Evolutionary conservation across 768 basidiomycete species (phyloP).

Genomic region (Naganishia kalamii): DNA sequence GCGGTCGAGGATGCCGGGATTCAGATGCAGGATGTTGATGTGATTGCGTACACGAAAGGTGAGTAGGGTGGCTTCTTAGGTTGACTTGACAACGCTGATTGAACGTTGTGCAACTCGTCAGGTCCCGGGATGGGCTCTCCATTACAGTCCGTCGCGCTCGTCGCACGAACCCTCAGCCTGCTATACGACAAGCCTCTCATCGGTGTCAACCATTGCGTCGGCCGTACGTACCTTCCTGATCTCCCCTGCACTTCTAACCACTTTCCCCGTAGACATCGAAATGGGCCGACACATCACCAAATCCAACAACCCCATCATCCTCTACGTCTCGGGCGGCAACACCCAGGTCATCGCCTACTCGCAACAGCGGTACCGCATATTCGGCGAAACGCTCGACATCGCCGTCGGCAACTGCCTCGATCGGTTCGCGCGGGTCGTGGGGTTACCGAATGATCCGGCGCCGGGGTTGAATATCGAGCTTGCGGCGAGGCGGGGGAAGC

Average conservation of each 20-base stretch:
- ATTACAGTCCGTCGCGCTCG: slow-evolving; percentile 84
- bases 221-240: slow-evolving; percentile 60
- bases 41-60: slow-evolving; percentile 98
- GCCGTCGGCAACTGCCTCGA: slow-evolving; percentile 99
- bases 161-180: slow-evolving; percentile 82
- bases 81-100: not conserved
- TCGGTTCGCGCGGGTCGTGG: slow-evolving; percentile 89
- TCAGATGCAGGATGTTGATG: slow-evolving; percentile 73
- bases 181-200: slow-evolving; percentile 85
- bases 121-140: slow-evolving; percentile 99
- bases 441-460: slow-evolving; percentile 87
- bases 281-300: slow-evolving; percentile 95
- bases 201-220: slow-evolving; percentile 98
- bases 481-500: slow-evolving; percentile 81
- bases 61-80: slow-evolving; percentile 18
- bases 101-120: slow-evolving; percentile 40
- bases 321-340: slow-evolving; percentile 98
- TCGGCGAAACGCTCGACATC: slow-evolving; percentile 97
- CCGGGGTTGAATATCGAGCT: slow-evolving; percentile 98
- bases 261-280: slow-evolving; percentile 70
- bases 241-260: not conserved
- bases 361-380: slow-evolving; percentile 92
- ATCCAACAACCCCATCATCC: slow-evolving; percentile 88
- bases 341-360: slow-evolving; percentile 99
- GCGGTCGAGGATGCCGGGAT: slow-evolving; percentile 64